Evolutionary conservation across 164 flowering plant genomes (phyloP).

Genomic region (Houttuynia cordata): DNA sequence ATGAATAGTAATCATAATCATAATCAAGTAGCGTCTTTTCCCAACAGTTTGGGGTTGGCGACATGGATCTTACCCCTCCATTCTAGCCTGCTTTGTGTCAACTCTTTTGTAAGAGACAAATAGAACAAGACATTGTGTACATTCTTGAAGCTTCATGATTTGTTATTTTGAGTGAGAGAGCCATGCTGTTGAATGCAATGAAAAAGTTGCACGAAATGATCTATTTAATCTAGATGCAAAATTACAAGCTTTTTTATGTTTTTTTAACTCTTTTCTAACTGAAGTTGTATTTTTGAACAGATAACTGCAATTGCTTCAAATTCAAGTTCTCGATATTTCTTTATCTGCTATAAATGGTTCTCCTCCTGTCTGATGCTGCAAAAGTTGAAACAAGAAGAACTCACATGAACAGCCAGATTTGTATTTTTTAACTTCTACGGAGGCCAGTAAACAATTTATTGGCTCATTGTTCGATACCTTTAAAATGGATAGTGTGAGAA

Average conservation of each 20-base stretch:
- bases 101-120: too few species aligned
- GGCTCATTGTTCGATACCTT: conserved; percentile 44
- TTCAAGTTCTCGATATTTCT: background rate
- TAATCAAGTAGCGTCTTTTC: too few species aligned
- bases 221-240: too few species aligned
- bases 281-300: conserved; percentile 1
- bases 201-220: too few species aligned
- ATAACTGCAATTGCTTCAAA: background rate
- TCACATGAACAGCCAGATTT: conserved; percentile 1
- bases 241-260: background rate
- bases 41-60: too few species aligned
- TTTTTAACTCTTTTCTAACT: background rate
- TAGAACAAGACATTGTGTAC: too few species aligned
- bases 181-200: too few species aligned
- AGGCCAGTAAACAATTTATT: conserved; percentile 32
- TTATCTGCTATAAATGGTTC: background rate
- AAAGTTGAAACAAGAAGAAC: background rate
- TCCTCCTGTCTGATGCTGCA: background rate
- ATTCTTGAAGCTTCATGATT: too few species aligned
- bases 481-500: conserved; percentile 84
- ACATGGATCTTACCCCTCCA: too few species aligned
- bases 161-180: too few species aligned
- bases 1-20: too few species aligned
- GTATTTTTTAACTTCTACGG: conserved; percentile 8
- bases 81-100: too few species aligned